A percentile compares a stretch with the other conserved stretches of the same genome.
These are phyloP conservation scores for Xylaria flabelliformis DNA, from an alignment of 495 filamentous ascomycete species.

Conservation along the genomic window DNA sequence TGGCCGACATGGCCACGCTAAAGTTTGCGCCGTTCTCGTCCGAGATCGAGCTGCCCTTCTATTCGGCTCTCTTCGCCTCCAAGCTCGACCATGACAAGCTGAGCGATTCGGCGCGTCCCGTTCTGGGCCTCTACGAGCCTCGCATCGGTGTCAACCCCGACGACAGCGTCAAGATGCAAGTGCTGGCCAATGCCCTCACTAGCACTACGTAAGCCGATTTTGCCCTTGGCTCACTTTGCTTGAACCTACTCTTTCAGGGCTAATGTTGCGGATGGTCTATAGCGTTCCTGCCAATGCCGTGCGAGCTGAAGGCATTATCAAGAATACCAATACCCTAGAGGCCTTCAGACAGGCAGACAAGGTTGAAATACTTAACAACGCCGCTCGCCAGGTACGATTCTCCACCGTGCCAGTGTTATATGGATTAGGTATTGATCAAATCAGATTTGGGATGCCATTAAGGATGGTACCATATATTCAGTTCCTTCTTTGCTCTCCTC, in stretches of 20 bases:
- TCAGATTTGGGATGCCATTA: constrained; percentile 96
- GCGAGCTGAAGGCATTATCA: constrained; percentile 91
- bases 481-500: constrained; percentile 88
- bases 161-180: constrained; percentile 81
- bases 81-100: constrained; percentile 98
- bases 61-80: constrained; percentile 80
- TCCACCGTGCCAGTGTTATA: background rate
- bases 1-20: constrained; percentile 44
- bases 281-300: constrained; percentile 76
- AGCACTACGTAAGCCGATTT: constrained; percentile 73
- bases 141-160: constrained; percentile 70
- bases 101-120: constrained; percentile 83
- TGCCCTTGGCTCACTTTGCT: background rate
- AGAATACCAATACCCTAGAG: constrained; percentile 95
- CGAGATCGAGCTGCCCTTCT: constrained; percentile 94
- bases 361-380: constrained; percentile 69
- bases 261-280: constrained; percentile 26
- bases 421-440: constrained; percentile 27
- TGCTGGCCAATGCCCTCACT: constrained; percentile 83
- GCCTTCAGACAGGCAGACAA: constrained; percentile 85
- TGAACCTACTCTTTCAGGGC: constrained; percentile 11
- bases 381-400: constrained; percentile 72
- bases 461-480: constrained; percentile 93
- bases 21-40: constrained; percentile 86
- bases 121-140: constrained; percentile 90